These are phyloP conservation scores for Selaginella moellendorffii DNA, from an alignment of 75 land plant genomes.

Conservation along the genomic window DNA sequence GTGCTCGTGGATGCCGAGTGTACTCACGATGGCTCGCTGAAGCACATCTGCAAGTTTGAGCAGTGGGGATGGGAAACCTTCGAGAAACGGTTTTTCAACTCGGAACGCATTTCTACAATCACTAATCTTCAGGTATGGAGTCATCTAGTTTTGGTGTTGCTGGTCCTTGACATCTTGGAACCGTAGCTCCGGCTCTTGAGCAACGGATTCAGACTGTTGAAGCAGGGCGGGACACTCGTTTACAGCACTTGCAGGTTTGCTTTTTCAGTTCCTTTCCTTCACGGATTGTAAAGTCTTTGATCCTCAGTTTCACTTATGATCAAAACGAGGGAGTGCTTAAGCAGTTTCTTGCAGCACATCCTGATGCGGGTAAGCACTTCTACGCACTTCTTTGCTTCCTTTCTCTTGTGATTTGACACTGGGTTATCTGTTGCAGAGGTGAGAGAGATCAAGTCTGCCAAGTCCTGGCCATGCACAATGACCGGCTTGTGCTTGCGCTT, in stretches of 20 bases:
- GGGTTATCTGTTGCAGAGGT: constrained; percentile 31
- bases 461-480: constrained; percentile 57
- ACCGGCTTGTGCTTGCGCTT: constrained; percentile 56
- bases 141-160: neutral
- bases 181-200: constrained; percentile 64
- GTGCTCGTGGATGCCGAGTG: constrained; percentile 98
- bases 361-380: constrained; percentile 47
- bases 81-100: constrained; percentile 67
- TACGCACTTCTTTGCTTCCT: neutral
- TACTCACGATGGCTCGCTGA: constrained; percentile 96
- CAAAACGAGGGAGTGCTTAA: constrained; percentile 83
- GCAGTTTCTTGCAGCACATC: constrained; percentile 49
- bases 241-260: constrained; percentile 93
- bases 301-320: constrained; percentile 57
- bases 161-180: neutral
- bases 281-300: neutral
- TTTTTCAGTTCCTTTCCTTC: neutral
- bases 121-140: constrained; percentile 56
- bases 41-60: constrained; percentile 82
- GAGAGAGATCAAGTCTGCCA: constrained; percentile 45
- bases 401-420: neutral
- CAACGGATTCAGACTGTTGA: constrained; percentile 80
- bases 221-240: constrained; percentile 65
- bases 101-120: constrained; percentile 53
- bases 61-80: constrained; percentile 93